Percentiles rank a stretch among this genome's conserved stretches.
phyloP scores from a whole-genome alignment of 768 basidiomycete genomes.

The Lentinus brumalis region DNA sequence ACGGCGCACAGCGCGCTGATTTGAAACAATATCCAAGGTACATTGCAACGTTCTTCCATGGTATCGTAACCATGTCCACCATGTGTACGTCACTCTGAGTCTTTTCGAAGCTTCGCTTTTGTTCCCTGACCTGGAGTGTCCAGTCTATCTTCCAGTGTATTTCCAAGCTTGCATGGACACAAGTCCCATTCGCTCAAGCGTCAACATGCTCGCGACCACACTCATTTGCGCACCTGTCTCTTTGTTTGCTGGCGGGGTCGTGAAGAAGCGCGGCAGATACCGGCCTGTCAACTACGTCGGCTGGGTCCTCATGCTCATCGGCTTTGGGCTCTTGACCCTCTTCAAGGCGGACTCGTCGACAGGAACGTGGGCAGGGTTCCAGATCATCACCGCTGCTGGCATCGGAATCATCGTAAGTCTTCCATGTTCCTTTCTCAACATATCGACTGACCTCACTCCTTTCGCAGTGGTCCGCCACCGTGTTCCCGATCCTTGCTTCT shows the following conservation, averaged over 20 bases:
- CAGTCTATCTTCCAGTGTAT: conserved; percentile 44
- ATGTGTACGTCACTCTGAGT: too few relatives aligned
- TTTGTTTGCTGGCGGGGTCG: conserved; percentile 38
- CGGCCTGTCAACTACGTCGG: conserved; percentile 35
- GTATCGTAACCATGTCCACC: conserved; percentile 8
- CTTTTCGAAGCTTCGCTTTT: neutral
- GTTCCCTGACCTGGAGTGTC: neutral
- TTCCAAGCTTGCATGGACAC: conserved; percentile 43
- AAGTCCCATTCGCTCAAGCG: conserved; percentile 38
- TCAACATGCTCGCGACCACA: conserved; percentile 34
- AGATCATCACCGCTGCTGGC: conserved; percentile 31
- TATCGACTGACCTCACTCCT: neutral
- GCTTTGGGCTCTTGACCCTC: conserved; percentile 37
- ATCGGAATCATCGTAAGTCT: conserved; percentile 26
- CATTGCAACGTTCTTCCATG: conserved; percentile 13
- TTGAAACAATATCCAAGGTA: conserved; percentile 1
- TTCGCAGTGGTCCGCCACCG: neutral
- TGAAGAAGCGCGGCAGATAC: conserved; percentile 41
- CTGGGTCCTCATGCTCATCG: conserved; percentile 38
- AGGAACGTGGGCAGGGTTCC: conserved; percentile 20
- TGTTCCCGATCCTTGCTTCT: conserved; percentile 12
- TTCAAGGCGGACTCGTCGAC: conserved; percentile 25
- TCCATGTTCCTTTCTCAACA: too few relatives aligned
- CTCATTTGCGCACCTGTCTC: conserved; percentile 38
- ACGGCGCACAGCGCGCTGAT: too few relatives aligned